These are phyloP conservation scores for Malus hybrid DNA, from an alignment of 331 rosid species.

Conservation along the genomic window DNA sequence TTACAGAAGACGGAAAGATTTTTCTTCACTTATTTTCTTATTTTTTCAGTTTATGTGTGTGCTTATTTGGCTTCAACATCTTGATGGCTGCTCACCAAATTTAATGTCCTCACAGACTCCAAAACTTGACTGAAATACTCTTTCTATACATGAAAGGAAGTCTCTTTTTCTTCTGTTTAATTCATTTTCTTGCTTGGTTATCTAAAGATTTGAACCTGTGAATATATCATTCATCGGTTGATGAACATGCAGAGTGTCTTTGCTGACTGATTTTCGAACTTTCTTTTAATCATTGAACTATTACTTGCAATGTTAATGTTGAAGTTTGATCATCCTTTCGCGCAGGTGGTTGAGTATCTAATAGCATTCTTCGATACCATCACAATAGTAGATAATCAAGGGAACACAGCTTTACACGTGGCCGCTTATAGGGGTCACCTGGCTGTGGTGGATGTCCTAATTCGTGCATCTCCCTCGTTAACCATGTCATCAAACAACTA, in stretches of 20 bases:
- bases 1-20: not conserved
- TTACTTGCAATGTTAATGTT: not conserved
- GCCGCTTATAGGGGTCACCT: slow-evolving; percentile 72
- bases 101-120: slow-evolving; percentile 1
- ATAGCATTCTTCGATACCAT: slow-evolving; percentile 44
- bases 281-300: not conserved
- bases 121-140: not conserved
- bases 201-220: not conserved
- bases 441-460: slow-evolving; percentile 52
- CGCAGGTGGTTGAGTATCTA: slow-evolving; percentile 73
- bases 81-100: slow-evolving; percentile 1
- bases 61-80: not conserved
- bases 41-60: not conserved
- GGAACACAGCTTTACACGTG: slow-evolving; percentile 75
- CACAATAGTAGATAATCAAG: slow-evolving; percentile 55
- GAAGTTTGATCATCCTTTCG: slow-evolving; percentile 1
- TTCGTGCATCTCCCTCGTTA: slow-evolving; percentile 41
- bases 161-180: not conserved
- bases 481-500: slow-evolving; percentile 40
- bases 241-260: no score
- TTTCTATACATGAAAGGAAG: not conserved
- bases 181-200: not conserved
- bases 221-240: not conserved
- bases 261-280: no score
- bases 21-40: not conserved